Evolutionary conservation across 805 yeast species (phyloP), one percentile per base, ranked within the genome.

Genomic region (Blastobotrys robertii): DNA sequence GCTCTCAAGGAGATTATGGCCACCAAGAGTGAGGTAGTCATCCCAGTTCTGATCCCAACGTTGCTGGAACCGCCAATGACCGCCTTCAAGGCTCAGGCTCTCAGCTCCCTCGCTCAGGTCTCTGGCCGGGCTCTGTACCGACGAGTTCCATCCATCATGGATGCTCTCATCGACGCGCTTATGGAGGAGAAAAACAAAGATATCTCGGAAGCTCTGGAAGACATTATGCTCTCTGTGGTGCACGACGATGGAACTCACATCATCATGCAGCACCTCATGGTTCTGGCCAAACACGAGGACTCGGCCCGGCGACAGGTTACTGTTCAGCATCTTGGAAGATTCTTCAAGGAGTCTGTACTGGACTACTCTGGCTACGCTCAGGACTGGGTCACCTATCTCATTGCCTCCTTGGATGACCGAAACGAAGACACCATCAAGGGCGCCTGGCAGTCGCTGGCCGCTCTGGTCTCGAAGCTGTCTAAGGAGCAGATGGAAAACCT

Each of bases 1-100:
- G 98, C 97, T 6, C 72, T 92, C 50, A 80, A 82, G 64, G 97
- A 88, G 57, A 82, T 92, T 53, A 84, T 90, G 94, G 76, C 92
- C 8, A 79, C 87, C 2, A 85, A 84, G 56, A 74, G 97, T 5
- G 94, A 85, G 45, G 81, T 84, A 2, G 84, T 94, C 44, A 87
- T 94, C 87, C 97, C 97, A 39, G 82, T 85, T 38, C 73, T 92
- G 58, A 72, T 90, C 46, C 97, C 97, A 36, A 76, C 94, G 0
- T 71, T 92, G 57, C 69, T 90, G 57, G 61, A 77, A 4, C 79
- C 86, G 5, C 97, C 97, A 11, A 78, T 88, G 43, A 85, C 84
- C 52, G 69, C 77, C 0, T 80, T 80, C 66, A 85, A 87, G 65
- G 94, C 95, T n/a, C 72, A 74, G 43, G 94, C 96, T 3, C 68